Evolutionary conservation across 768 basidiomycete genomes (phyloP), one percentile per base, ranked within the genome.

Genomic region (Tricholoma saponaceum): DNA sequence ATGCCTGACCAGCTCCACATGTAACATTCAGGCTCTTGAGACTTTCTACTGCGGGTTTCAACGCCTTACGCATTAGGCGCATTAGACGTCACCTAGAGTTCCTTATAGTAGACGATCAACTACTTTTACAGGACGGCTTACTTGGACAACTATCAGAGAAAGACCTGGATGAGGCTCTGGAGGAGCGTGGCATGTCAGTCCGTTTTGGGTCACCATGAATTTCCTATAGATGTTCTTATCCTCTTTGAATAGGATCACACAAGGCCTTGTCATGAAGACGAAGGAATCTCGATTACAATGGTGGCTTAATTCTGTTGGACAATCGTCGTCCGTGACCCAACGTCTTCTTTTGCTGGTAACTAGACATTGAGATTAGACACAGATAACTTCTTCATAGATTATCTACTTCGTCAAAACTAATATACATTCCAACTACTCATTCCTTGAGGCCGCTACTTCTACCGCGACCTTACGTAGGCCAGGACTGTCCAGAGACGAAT

Each of bases 141-240:
- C 74, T 75, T 1, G 68, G 71, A 22, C 64, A 67, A 30, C 68
- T 94, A 46, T 80, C 82, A 2, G 66, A 73, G 18, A 73, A 74
- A 3, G 87, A 87, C 60, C 72, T 92, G 5, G 73, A 77, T 26
- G 82, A 89, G 55, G 86, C 89, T 3, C 76, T 93, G 13, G 75
- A 81, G 58, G 90, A 92, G 68, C 85, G 92, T 58, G 92, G 88
- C 64, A 78, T 92, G 91, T 92, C 67, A 67, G 89, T 78, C 16
- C 14, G 33, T 49, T 57, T 50, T 28, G 4, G 54, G 41, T 50
- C 41, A 51, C 47, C 20, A 13, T 35, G 33, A 51, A 22, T n/a
- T 51, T 33, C 32, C 33, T 32, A 32, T 28, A 23, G 6, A 22
- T 33, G 9, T 55, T 41, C 32, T 43, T 16, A 39, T 51, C n/a